phyloP scores from a whole-genome alignment of 2,329 filamentous ascomycete species.

The Chaetomiaceae sp. region DNA sequence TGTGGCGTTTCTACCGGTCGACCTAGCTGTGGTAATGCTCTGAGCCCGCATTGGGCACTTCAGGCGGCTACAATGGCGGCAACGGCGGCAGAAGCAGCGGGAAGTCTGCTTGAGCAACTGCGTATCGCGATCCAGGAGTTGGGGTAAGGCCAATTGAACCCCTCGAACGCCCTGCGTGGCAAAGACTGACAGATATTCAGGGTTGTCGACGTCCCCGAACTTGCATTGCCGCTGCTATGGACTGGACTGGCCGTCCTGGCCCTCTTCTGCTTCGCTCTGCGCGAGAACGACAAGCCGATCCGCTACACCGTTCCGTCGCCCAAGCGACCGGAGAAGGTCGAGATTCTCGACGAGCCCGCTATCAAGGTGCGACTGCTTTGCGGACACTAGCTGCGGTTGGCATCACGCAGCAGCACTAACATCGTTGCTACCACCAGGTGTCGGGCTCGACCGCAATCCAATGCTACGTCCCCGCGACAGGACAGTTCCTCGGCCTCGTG shows the following conservation, averaged over 20 bases:
- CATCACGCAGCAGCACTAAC: constrained; percentile 14
- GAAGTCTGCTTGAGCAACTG: constrained; percentile 20
- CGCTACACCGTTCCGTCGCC: constrained; percentile 59
- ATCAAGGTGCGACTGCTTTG: constrained; percentile 47
- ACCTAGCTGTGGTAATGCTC: neutral
- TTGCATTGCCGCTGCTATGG: constrained; percentile 17
- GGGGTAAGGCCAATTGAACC: constrained; percentile 8
- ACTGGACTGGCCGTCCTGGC: constrained; percentile 12
- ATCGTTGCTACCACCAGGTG: constrained; percentile 35
- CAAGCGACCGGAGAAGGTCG: constrained; percentile 54
- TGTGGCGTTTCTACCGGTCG: neutral
- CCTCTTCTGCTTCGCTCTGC: constrained; percentile 28
- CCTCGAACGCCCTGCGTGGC: neutral
- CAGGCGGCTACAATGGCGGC: constrained; percentile 16
- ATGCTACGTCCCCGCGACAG: constrained; percentile 87
- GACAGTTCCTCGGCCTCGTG: constrained; percentile 72
- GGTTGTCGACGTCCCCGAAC: constrained; percentile 6
- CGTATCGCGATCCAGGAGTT: constrained; percentile 12
- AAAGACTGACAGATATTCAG: constrained; percentile 1
- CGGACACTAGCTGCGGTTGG: no score
- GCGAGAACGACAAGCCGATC: constrained; percentile 42
- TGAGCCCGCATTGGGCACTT: neutral
- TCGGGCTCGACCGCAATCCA: constrained; percentile 65
- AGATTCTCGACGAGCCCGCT: constrained; percentile 54
- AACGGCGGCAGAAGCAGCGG: constrained; percentile 16